phyloP scores from a whole-genome alignment of 73 alveolate species.

The Symbiodinium pilosum region DNA sequence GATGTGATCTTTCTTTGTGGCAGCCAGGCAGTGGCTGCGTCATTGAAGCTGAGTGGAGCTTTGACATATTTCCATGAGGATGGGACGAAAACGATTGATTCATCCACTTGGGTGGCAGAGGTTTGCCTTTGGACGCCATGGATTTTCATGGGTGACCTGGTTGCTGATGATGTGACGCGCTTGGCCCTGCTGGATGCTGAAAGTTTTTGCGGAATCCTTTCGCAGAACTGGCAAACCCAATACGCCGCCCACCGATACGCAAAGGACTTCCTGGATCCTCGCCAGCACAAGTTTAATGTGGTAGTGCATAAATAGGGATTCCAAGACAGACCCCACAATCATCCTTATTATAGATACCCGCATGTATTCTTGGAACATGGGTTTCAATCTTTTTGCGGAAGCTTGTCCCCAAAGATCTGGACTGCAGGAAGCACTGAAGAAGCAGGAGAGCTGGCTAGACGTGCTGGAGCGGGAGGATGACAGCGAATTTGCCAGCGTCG shows the following conservation, averaged over 20 bases:
- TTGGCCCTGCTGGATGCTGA: conserved; percentile 14
- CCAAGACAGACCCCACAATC: too few relatives aligned
- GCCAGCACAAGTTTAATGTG: too few relatives aligned
- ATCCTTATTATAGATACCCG: too few relatives aligned
- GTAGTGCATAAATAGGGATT: too few relatives aligned
- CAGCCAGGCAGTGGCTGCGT: conserved; percentile 42
- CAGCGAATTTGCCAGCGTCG: not conserved
- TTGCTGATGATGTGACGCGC: conserved; percentile 31
- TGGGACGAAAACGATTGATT: conserved; percentile 24
- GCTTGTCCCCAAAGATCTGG: too few relatives aligned
- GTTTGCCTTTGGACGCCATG: conserved; percentile 87
- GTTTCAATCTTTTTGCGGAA: too few relatives aligned
- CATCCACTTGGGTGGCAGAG: conserved; percentile 63
- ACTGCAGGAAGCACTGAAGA: not conserved
- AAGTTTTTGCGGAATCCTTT: conserved; percentile 32
- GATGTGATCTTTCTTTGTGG: conserved; percentile 50
- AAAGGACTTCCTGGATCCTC: conserved; percentile 25
- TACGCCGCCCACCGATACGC: conserved; percentile 19
- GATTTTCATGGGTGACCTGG: conserved; percentile 71
- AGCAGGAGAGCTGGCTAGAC: conserved; percentile 21
- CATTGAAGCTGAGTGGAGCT: conserved; percentile 43
- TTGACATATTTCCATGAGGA: conserved; percentile 59
- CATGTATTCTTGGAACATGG: too few relatives aligned
- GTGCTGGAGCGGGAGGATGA: not conserved
- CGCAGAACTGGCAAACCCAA: conserved; percentile 39